phyloP scores from a whole-genome alignment of 2,329 filamentous ascomycete genomes.

The Colletotrichum echinochloae region DNA sequence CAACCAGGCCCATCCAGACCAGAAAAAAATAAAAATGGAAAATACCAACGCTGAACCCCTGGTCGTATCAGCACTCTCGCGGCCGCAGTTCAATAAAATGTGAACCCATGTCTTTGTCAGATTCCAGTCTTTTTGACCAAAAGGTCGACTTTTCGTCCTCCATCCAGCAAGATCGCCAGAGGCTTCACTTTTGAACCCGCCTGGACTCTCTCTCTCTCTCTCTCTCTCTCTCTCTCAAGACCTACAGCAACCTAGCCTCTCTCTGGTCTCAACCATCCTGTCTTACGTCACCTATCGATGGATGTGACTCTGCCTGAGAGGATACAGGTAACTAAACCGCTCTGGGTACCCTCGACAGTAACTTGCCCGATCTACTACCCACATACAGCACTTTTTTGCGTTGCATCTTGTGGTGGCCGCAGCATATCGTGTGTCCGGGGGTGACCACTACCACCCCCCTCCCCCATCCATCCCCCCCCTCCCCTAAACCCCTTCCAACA shows the following conservation, averaged over 20 bases:
- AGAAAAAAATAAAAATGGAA: too few relatives aligned
- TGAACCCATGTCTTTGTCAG: slow-evolving; percentile 24
- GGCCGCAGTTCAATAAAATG: slow-evolving; percentile 31
- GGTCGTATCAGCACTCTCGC: slow-evolving; percentile 2
- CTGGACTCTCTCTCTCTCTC: too few relatives aligned
- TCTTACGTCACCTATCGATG: slow-evolving; percentile 17
- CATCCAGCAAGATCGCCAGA: slow-evolving; percentile 10
- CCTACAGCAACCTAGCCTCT: slow-evolving; percentile 14
- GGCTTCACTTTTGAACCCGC: slow-evolving; percentile 14
- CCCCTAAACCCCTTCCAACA: neutral
- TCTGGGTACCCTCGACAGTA: slow-evolving; percentile 1
- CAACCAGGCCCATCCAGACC: too few relatives aligned
- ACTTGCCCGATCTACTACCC: slow-evolving; percentile 4
- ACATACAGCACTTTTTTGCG: slow-evolving; percentile 3
- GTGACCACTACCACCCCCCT: neutral
- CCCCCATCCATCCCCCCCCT: neutral
- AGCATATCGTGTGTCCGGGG: neutral
- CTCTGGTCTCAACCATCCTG: neutral
- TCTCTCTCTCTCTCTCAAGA: too few relatives aligned
- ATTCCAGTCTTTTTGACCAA: slow-evolving; percentile 1
- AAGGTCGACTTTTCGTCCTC: neutral
- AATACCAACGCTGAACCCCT: neutral
- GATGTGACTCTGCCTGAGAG: slow-evolving; percentile 2
- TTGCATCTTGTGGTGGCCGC: neutral
- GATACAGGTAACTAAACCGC: neutral